These are phyloP conservation scores for Oryza brachyantha DNA, from an alignment of 176 grass and related monocot genomes.

Conservation along the genomic window DNA sequence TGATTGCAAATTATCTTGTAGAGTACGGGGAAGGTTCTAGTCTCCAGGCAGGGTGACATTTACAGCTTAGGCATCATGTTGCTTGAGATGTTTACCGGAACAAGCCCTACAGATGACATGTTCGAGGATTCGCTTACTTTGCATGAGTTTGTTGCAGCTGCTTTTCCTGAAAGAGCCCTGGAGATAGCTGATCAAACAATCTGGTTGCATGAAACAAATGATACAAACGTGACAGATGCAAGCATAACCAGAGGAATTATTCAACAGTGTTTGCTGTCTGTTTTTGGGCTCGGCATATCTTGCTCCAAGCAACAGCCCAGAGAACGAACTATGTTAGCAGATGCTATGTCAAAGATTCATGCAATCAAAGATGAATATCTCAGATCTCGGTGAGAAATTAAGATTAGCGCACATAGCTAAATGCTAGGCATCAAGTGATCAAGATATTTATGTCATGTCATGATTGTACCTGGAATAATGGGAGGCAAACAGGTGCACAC, in stretches of 20 bases:
- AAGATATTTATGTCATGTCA: background rate
- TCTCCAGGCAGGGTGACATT: constrained; percentile 3
- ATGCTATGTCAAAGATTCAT: constrained; percentile 3
- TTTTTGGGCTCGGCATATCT: background rate
- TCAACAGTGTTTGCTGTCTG: background rate
- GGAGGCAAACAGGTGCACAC: background rate
- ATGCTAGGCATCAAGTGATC: background rate
- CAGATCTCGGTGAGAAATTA: background rate
- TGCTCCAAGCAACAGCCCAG: background rate
- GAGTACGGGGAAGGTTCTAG: constrained; percentile 1
- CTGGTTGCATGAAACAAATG: background rate
- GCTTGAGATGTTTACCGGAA: constrained; percentile 7
- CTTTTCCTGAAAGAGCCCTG: background rate
- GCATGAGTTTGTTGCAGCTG: background rate
- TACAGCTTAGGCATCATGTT: constrained; percentile 14
- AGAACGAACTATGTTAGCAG: background rate
- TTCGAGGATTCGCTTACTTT: constrained; percentile 10
- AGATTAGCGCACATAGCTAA: background rate
- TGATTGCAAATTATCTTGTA: background rate
- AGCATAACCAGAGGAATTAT: background rate
- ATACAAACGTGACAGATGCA: background rate
- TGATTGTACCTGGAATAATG: background rate
- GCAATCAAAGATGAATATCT: background rate
- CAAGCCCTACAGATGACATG: constrained; percentile 3
- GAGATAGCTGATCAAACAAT: background rate